Conservation (phyloP, 257 asterid species). For the Euphrasia confusa region DNA sequence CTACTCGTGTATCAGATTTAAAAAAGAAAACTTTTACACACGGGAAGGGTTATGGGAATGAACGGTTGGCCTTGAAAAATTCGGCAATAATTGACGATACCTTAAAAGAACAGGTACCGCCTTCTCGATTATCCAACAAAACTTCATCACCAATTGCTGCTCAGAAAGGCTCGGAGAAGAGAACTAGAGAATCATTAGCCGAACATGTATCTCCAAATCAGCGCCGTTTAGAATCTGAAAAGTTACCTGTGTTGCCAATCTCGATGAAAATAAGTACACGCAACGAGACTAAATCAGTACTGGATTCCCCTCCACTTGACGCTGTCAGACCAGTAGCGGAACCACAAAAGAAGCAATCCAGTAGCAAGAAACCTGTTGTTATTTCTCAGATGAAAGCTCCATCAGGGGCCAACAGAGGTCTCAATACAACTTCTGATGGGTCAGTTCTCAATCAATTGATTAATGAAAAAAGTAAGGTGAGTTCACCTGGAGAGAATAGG, state of each 20-base stretch:
- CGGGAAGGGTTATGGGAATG: conserved; percentile 29
- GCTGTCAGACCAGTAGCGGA: conserved; percentile 38
- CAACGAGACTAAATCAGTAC: conserved; percentile 41
- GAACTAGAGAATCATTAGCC: conserved; percentile 35
- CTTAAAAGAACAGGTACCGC: conserved; percentile 40
- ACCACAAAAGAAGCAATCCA: conserved; percentile 38
- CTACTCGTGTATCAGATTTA: conserved; percentile 33
- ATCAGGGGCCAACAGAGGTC: conserved; percentile 28
- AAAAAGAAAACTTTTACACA: conserved; percentile 36
- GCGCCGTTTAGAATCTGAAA: conserved; percentile 38
- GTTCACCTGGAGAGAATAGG: conserved; percentile 46
- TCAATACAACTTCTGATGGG: conserved; percentile 34
- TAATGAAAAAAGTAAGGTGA: conserved; percentile 46
- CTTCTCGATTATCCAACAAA: conserved; percentile 37
- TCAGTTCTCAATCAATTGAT: conserved; percentile 38
- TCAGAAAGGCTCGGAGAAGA: conserved; percentile 44
- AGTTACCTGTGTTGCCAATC: conserved; percentile 16
- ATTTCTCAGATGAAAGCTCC: conserved; percentile 43
- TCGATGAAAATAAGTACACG: too few species aligned
- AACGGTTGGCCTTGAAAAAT: conserved; percentile 29
- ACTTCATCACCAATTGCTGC: conserved; percentile 30
- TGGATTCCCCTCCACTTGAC: conserved; percentile 40
- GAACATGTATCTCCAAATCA: conserved; percentile 33
- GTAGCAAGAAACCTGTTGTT: conserved; percentile 35
- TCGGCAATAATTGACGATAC: conserved; percentile 36